Evolutionary conservation across 257 asterid species (phyloP).

Genomic region (Solanum peruvianum): DNA sequence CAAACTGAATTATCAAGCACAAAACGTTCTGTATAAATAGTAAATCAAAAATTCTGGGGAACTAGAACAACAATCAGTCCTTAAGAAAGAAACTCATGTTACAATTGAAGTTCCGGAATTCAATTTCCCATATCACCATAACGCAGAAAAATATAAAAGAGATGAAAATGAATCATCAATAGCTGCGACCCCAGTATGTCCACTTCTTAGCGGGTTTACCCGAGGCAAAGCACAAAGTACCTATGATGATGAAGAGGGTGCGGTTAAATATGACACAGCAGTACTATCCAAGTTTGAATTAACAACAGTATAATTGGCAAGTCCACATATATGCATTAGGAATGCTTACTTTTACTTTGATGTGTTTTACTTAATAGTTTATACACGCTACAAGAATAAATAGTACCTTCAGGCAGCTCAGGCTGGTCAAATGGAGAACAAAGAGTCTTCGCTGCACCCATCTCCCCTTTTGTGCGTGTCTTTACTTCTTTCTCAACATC

Average conservation of each 20-base stretch:
- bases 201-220: constrained; percentile 67
- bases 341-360: background rate
- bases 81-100: background rate
- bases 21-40: background rate
- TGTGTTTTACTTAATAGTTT: background rate
- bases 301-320: background rate
- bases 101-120: background rate
- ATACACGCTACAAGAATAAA: background rate
- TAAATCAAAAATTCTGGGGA: background rate
- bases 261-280: background rate
- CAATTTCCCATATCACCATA: background rate
- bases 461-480: constrained; percentile 65
- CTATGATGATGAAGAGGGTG: constrained; percentile 1
- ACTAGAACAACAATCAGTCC: background rate
- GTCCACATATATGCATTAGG: background rate
- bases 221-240: constrained; percentile 56
- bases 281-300: background rate
- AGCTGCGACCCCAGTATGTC: constrained; percentile 80
- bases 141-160: background rate
- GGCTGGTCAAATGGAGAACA: constrained; percentile 81
- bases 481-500: constrained; percentile 76
- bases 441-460: constrained; percentile 77
- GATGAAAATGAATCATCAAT: constrained; percentile 11
- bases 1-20: background rate
- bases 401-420: constrained; percentile 52